Evolutionary conservation across 257 asterid genomes (phyloP), one percentile per base, ranked within the genome.

Genomic region (Thymus quinquecostatus): DNA sequence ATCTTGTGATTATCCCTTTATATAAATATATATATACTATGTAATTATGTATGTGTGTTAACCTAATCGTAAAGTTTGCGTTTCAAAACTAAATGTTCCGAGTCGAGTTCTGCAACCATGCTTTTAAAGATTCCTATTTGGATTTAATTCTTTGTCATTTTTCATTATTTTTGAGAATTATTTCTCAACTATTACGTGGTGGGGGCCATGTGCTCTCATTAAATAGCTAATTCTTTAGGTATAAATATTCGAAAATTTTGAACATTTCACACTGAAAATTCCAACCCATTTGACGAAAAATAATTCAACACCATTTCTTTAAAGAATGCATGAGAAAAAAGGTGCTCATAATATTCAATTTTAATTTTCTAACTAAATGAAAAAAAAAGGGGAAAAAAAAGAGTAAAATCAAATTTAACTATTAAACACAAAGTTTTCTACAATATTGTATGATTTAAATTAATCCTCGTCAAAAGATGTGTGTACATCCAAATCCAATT

Each of bases 401-500:
- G 44, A 38, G 6, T 38, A 2, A 57, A 21, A 29, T 38, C 6
- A 8, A 51, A 63, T 43, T 6, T 10, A 2, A 9, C 10, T 41
- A n/a, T 21, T 2, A 9, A 61, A 27, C 21, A 1, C 14, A 50
- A n/a, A 14, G 6, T 33, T 50, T 32, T 50, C 40, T 13, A n/a
- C 49, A 43, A 44, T 48, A 60, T 0, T 50, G 66, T 29, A 40
- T 7, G 45, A 65, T 69, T 76, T 73, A 21, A 21, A 21, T 21
- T 21, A 21, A n/a, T 47, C 60, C 6, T 14, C 43, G 3, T 3
- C 41, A 41, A 44, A 44, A 8, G 21, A 21, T 21, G 21, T 21
- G 21, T 32, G 60, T 55, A 53, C 28, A 29, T 27, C 36, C 60
- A 2, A 49, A 50, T 65, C 43, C 13, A 60, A 28, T 33, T 77